Base-by-base conservation (phyloP, 257 asterid genomes). In the Sherardia arvensis region DNA sequence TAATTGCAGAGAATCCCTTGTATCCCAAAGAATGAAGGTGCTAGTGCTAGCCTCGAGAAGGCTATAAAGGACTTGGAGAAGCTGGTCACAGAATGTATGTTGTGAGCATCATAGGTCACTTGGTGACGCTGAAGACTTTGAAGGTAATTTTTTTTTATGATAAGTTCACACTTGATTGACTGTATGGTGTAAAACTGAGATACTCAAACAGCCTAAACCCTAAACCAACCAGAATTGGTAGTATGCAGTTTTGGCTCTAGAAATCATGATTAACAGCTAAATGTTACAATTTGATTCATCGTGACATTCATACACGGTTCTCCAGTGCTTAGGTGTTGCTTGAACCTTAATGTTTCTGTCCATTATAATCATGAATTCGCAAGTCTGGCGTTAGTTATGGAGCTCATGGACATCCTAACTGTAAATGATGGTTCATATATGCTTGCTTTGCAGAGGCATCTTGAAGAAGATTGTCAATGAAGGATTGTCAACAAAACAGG, bases 11-110 rank as follows among this genome's bases (percentile, higher is more conserved):
- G 77, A 81, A 77, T 18, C 66, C 76, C 86, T 6, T 64, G 51
- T 49, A 45, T 54, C 61, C 85, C 76, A 61, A 81, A 76, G 73
- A 85, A 74, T 73, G 97, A 89, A 70, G 99, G 90, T 61, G 81
- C 97, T 48, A 79, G 66, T 10, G 87, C 66, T 66, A 76, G 87
- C 83, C 99, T 93, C 62, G 97, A 93, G 51, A 87, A 90, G 81
- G 95, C 97, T 77, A 87, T 93, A 64, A 79, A 79, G 70, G 97
- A 93, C 73, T 80, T 93, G 62, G 94, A 87, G 88, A 93, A 84
- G 84, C 78, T 79, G 27, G 99, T 93, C 59, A 83, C 91, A 23
- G 95, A 93, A 90, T 93, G 99, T 93, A 87, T 47, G 36, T 38
- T 54, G 5, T 93, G 97, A 82, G 87, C 80, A 90, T 93, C 72